These are phyloP conservation scores for Pichia sporocuriosa DNA, from an alignment of 805 yeast species.

Conservation along the genomic window DNA sequence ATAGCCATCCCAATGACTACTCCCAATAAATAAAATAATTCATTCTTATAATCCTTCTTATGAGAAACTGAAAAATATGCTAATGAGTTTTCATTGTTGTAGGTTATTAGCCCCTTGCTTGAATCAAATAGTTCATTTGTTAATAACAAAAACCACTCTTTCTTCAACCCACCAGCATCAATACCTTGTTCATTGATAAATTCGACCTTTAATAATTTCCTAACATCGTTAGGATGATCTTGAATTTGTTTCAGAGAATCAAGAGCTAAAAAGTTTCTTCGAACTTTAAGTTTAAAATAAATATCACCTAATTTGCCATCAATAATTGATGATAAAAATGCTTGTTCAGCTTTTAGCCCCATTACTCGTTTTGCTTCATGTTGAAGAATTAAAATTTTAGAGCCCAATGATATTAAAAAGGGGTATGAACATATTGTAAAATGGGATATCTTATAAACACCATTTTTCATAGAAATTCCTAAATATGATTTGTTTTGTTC, in stretches of 20 bases:
- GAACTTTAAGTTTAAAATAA: conserved; percentile 58
- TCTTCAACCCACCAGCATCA: conserved; percentile 91
- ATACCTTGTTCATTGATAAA: conserved; percentile 87
- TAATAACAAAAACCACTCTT: conserved; percentile 86
- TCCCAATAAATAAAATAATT: conserved; percentile 72
- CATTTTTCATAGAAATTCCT: conserved; percentile 30
- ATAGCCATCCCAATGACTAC: conserved; percentile 85
- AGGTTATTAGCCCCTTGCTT: conserved; percentile 55
- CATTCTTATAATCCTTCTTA: conserved; percentile 33
- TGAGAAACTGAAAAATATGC: conserved; percentile 68
- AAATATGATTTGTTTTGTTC: conserved; percentile 24
- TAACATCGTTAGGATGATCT: conserved; percentile 49
- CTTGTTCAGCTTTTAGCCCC: conserved; percentile 86
- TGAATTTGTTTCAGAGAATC: conserved; percentile 70
- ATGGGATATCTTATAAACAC: conserved; percentile 19
- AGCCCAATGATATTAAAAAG: conserved; percentile 71
- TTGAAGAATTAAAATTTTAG: conserved; percentile 74
- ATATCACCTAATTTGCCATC: conserved; percentile 60
- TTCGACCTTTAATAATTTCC: conserved; percentile 70
- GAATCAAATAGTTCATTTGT: conserved; percentile 67
- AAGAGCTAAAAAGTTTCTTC: conserved; percentile 58
- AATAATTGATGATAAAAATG: conserved; percentile 62
- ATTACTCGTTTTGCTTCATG: conserved; percentile 74
- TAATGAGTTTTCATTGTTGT: conserved; percentile 59
- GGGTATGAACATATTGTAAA: conserved; percentile 79